These are phyloP conservation scores for Erodium texanum DNA, from an alignment of 441 rosid species.

Conservation along the genomic window DNA sequence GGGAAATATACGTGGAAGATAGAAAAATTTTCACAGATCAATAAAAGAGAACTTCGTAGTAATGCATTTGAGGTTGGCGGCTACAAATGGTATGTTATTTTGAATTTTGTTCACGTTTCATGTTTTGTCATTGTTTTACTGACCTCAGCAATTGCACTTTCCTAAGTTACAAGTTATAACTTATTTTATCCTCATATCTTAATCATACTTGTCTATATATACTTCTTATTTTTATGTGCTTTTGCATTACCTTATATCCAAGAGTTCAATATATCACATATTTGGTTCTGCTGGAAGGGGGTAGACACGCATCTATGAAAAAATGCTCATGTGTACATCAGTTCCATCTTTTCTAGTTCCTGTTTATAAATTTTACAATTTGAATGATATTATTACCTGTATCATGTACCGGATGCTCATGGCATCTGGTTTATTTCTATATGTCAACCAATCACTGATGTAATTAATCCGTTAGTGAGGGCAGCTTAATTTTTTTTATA, in stretches of 20 bases:
- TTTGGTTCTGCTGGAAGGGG: not conserved
- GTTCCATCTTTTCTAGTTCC: not conserved
- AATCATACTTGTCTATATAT: no score
- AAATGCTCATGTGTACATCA: not conserved
- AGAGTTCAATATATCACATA: not conserved
- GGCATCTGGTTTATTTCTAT: not conserved
- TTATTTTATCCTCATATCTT: no score
- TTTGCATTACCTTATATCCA: not conserved
- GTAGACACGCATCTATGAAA: not conserved
- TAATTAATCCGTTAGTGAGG: not conserved
- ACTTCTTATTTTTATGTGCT: no score
- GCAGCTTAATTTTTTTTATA: not conserved
- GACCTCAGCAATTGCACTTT: not conserved
- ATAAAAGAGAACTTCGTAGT: constrained; percentile 72
- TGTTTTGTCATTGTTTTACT: not conserved
- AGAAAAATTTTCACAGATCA: constrained; percentile 76
- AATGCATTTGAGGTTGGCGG: constrained; percentile 78
- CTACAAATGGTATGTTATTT: constrained; percentile 56
- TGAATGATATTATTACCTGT: not conserved
- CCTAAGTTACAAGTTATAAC: no score
- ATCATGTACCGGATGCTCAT: not conserved
- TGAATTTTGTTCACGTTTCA: constrained; percentile 14
- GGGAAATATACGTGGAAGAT: constrained; percentile 85
- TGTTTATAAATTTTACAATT: not conserved
- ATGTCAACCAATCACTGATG: not conserved